A percentile compares a stretch with the other conserved stretches of the same genome.
phyloP scores from a whole-genome alignment of 495 filamentous ascomycete genomes.

The Penicillium steckii region DNA sequence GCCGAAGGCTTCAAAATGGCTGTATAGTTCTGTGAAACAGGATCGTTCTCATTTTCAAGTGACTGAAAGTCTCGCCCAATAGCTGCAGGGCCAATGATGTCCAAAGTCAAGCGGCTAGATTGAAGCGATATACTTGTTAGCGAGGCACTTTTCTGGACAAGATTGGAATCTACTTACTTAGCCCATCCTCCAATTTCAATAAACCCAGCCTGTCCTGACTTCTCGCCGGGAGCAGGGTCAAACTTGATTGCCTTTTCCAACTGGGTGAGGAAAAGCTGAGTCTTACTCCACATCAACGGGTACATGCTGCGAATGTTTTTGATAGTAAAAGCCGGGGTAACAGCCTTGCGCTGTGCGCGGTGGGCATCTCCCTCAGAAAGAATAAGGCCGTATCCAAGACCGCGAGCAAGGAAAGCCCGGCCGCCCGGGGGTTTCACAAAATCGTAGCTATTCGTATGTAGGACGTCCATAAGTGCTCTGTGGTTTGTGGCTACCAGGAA shows the following conservation, averaged over 20 bases:
- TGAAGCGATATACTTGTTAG: not conserved
- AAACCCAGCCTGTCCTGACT: slow-evolving; percentile 41
- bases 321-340: slow-evolving; percentile 80
- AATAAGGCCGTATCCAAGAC: slow-evolving; percentile 76
- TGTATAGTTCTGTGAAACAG: slow-evolving; percentile 66
- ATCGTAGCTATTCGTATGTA: slow-evolving; percentile 55
- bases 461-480: slow-evolving; percentile 50
- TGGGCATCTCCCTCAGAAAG: slow-evolving; percentile 82
- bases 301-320: slow-evolving; percentile 82
- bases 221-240: slow-evolving; percentile 37
- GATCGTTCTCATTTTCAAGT: slow-evolving; percentile 60
- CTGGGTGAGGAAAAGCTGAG: slow-evolving; percentile 36
- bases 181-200: slow-evolving; percentile 71
- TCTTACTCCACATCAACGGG: slow-evolving; percentile 72
- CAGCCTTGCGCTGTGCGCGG: slow-evolving; percentile 64
- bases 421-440: slow-evolving; percentile 49
- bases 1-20: slow-evolving; percentile 48
- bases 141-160: not conserved
- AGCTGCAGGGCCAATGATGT: slow-evolving; percentile 82
- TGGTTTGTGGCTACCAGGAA: slow-evolving; percentile 40
- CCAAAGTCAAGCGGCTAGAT: slow-evolving; percentile 66
- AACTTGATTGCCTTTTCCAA: slow-evolving; percentile 40
- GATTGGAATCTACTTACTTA: slow-evolving; percentile 29
- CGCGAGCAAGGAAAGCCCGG: slow-evolving; percentile 56
- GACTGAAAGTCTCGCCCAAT: slow-evolving; percentile 79